Evolutionary conservation across 805 yeast species (phyloP).

Genomic region (Cyberlindnera galapagoensis): DNA sequence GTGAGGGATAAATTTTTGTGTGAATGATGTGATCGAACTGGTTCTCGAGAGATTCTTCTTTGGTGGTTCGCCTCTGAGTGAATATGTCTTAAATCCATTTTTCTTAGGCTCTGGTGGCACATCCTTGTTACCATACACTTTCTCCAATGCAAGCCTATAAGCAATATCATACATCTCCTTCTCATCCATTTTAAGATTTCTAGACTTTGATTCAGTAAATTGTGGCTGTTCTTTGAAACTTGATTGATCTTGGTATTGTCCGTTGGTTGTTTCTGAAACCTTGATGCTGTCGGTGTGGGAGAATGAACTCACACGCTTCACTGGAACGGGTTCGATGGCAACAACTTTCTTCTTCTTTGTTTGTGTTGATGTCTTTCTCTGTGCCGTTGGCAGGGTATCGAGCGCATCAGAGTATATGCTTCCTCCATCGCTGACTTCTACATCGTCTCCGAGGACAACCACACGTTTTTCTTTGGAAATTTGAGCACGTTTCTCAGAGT

Average conservation of each 20-base stretch:
- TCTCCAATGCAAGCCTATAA: slow-evolving; percentile 46
- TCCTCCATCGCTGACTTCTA: slow-evolving; percentile 18
- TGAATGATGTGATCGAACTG: slow-evolving; percentile 9
- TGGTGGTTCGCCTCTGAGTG: slow-evolving; percentile 11
- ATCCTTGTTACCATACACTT: slow-evolving; percentile 41
- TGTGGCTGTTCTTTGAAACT: background rate
- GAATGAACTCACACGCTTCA: too few species aligned
- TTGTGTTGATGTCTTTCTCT: slow-evolving; percentile 5
- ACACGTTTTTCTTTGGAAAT: slow-evolving; percentile 6
- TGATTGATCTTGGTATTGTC: slow-evolving; percentile 3
- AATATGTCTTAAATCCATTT: slow-evolving; percentile 14
- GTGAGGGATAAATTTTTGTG: slow-evolving; percentile 3
- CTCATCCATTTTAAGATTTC: slow-evolving; percentile 4
- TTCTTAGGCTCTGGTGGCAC: slow-evolving; percentile 6
- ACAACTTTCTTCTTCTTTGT: slow-evolving; percentile 5
- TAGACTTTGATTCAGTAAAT: background rate
- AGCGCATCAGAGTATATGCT: slow-evolving; percentile 20
- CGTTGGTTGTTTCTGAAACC: slow-evolving; percentile 8
- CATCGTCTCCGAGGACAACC: slow-evolving; percentile 11
- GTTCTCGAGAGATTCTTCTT: slow-evolving; percentile 7
- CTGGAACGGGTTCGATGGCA: too few species aligned
- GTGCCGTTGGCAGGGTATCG: slow-evolving; percentile 12
- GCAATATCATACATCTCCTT: slow-evolving; percentile 51
- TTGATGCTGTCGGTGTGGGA: slow-evolving; percentile 12
- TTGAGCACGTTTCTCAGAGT: slow-evolving; percentile 4